Conservation (phyloP, 2,329 filamentous ascomycete genomes). For the Ceratocystiopsis sp. region DNA sequence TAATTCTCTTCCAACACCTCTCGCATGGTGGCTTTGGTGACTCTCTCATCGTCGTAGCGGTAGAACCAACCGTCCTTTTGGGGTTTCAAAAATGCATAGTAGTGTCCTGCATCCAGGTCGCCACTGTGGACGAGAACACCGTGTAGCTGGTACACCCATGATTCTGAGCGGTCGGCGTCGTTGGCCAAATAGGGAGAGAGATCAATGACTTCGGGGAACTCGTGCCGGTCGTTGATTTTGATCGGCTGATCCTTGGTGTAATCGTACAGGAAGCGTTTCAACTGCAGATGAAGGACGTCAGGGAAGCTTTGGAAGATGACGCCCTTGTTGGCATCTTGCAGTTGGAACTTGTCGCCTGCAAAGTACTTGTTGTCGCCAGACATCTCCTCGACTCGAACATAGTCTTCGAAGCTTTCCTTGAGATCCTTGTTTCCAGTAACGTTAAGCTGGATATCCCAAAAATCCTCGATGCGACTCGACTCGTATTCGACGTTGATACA, state of each 20-base stretch:
- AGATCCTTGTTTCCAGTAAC: constrained; percentile 87
- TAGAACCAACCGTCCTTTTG: constrained; percentile 89
- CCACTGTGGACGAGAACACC: constrained; percentile 93
- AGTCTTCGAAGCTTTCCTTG: constrained; percentile 89
- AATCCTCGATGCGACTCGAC: constrained; percentile 87
- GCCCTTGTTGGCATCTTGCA: constrained; percentile 94
- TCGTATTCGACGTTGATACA: constrained; percentile 98
- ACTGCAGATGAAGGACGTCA: constrained; percentile 80
- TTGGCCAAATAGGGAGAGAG: constrained; percentile 75
- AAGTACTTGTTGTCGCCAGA: constrained; percentile 98
- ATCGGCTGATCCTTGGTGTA: constrained; percentile 94
- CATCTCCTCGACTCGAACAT: constrained; percentile 89
- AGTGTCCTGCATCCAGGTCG: constrained; percentile 92
- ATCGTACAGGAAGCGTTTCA: constrained; percentile 97
- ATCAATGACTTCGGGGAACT: constrained; percentile 72
- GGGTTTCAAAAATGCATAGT: constrained; percentile 93
- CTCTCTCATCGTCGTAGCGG: constrained; percentile 92
- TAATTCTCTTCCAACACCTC: constrained; percentile 96
- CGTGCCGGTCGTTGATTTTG: constrained; percentile 91
- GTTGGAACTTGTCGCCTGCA: constrained; percentile 71
- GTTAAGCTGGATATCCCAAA: constrained; percentile 97
- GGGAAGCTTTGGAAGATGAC: constrained; percentile 95
- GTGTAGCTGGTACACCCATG: constrained; percentile 85
- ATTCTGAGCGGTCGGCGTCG: constrained; percentile 70
- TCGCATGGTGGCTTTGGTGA: constrained; percentile 80